Base-by-base conservation (phyloP, 768 basidiomycete species). In the Pleurotus pulmonarius region DNA sequence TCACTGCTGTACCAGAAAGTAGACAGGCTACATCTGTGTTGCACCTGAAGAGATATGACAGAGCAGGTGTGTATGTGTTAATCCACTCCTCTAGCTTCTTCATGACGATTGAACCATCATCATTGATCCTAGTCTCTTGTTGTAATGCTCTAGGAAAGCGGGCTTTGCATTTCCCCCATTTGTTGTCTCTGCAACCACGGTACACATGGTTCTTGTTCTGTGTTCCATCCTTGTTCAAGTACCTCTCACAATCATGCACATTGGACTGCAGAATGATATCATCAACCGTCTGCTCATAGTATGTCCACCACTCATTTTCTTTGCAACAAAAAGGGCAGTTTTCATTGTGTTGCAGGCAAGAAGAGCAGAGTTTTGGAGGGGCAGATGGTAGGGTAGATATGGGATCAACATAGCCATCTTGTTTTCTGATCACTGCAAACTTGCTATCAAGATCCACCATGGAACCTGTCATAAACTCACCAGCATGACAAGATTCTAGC, bases 21-120 rank as follows among this genome's bases (percentile, higher is more conserved):
- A 75, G 49, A 51, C 64, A 64, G 0, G 65, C 68, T 0, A 67
- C 63, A 60, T 75, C 69, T 4, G 70, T 66, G 34, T 75, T 75
- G 39, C 69, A 70, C 2, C 69, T 13, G 2, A 69, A n/a, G 0
- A 68, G 38, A 47, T 69, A 71, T 1, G 70, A 62, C 0, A 73
- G 4, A 1, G 51, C n/a, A 3, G 62, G 56, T 0, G 64, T 65
- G 13, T 67, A 61, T 0, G 58, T 67, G 56, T 75, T 76, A 4
- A 76, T 52, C 59, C 49, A 60, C 2, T 61, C n/a, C 54, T 77
- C 73, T 3, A 46, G 37, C 45, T 68, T 65, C 64, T 69, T 67
- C 57, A 67, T 51, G 57, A 59, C 8, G 15, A 62, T 45, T 60
- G 49, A 11, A 7, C 66, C 73, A 34, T 68, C 66, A 0, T 39